Base-by-base conservation (phyloP, 345 rosid genomes). In the Salix purpurea region DNA sequence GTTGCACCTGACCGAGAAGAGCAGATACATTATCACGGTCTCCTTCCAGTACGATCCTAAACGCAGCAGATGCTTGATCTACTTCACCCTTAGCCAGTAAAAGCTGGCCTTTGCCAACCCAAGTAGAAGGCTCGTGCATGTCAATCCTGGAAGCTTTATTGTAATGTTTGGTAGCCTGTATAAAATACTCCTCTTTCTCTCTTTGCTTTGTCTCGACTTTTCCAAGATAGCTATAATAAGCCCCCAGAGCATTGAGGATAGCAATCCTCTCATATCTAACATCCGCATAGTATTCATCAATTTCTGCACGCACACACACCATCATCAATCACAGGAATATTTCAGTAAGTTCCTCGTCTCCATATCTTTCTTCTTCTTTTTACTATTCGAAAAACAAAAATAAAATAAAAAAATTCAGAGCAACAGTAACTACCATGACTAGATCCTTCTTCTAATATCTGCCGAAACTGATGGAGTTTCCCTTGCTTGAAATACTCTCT, bases 41-140 rank as follows among this genome's bases (percentile, higher is more conserved):
- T 79, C 87, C 94, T 69, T 88, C 99, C 74, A 96, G 74, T 21
- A 88, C 94, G 69, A 96, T 93, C 79, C 84, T 96, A 85, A 96
- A 96, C 12, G 98, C 97, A 84, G 93, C 87, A 77, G 81, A 89
- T 64, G 98, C 99, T 83, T 92, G 97, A 58, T 93, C 98, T 73
- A 91, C 72, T 78, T 96, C 99, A 74, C 97, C 97, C 88, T 92
- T 93, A 71, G 94, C 99, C 78, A 96, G 88, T 84, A 96, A 90
- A 70, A 96, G 92, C 85, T 96, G 99, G 82, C 99, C 99, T 93
- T 96, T 96, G 67, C 98, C 98, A 84, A 96, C 94, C 98, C 99
- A 96, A 84, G 98, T 96, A 42, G 94, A 91, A 82, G 99, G 96
- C 82, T 96, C 99, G 58, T 93, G 98, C 98, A 96, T 89, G 84